A percentile compares a stretch with the other conserved stretches of the same genome.
These are phyloP conservation scores for Clitopilus hobsonii DNA, from an alignment of 768 basidiomycete species.

Conservation along the genomic window DNA sequence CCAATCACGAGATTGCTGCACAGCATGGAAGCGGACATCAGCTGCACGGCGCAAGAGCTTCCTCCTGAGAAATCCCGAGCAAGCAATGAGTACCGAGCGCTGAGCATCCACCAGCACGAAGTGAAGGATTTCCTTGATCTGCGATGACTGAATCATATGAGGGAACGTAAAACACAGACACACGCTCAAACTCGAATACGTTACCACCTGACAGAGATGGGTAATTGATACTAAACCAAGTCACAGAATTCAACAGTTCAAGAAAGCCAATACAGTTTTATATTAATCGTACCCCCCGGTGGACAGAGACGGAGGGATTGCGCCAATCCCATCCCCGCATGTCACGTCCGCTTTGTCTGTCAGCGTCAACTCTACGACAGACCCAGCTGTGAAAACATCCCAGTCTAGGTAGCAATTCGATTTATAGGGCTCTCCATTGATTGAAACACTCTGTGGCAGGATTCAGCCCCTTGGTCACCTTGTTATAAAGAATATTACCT, in stretches of 20 bases:
- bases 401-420: constrained; percentile 65
- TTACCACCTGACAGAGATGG: too few species aligned
- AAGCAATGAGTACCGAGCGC: too few species aligned
- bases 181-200: too few species aligned
- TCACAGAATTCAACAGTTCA: too few species aligned
- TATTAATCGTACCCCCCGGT: constrained; percentile 46
- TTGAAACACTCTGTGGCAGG: constrained; percentile 42
- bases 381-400: constrained; percentile 52
- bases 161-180: too few species aligned
- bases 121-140: too few species aligned
- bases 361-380: constrained; percentile 50
- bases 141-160: too few species aligned
- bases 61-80: too few species aligned
- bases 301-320: constrained; percentile 58
- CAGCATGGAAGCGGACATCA: neutral
- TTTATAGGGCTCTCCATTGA: constrained; percentile 53
- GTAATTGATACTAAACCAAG: too few species aligned
- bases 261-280: neutral
- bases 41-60: neutral
- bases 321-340: constrained; percentile 41
- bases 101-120: too few species aligned
- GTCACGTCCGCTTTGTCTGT: constrained; percentile 46
- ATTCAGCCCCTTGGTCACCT: too few species aligned
- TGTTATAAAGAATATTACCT: constrained; percentile 30
- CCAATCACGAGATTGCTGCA: neutral